Base-by-base conservation (phyloP, 2,329 filamentous ascomycete genomes). In the Microdochium bolleyi region DNA sequence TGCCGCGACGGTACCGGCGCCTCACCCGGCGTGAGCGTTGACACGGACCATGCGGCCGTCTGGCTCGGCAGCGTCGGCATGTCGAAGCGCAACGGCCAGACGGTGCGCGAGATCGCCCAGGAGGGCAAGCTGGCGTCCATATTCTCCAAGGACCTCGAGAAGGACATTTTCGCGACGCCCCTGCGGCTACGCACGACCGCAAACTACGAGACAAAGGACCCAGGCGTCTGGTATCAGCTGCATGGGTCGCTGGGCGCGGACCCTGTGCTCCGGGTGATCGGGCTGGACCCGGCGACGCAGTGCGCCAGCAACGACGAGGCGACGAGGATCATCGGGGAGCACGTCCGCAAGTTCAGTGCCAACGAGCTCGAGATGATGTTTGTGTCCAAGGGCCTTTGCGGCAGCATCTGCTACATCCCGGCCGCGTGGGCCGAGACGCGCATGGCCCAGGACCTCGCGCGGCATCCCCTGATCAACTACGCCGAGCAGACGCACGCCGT, bases 241-340 rank as follows among this genome's bases (percentile, higher is more conserved):
- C 75, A 80, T 51, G 77, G 77, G 4, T 77, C 72, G 1, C 64
- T 80, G 48, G 61, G 75, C 34, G 71, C 75, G 0, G 60, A 62
- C 1, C 67, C 70, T 1, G 72, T 73, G 0, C 66, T 79, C 1
- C 58, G 64, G 27, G 69, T 72, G n/a, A 72, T 79, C 46, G 74
- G 73, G 3, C 67, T 79, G 49, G 63, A 75, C 51, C 62, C 68
- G 24, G 53, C 57, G 3, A 53, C 51, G 3, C 41, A 49, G 13
- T 54, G 57, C 48, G 49, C 51, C 46, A 60, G 59, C 27, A 53
- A 58, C 46, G 62, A 66, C 49, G 61, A 66, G 49, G 67, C 67
- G 11, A 68, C 67, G 11, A 61, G 61, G 16, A 58, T 62, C 51
- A 65, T 67, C 50, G 61, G 67, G 25, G 52, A 64, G 11, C 62